These are phyloP conservation scores for Haplosporangium gracile DNA, from an alignment of 192 early-diverging fungal genomes.

Conservation along the genomic window DNA sequence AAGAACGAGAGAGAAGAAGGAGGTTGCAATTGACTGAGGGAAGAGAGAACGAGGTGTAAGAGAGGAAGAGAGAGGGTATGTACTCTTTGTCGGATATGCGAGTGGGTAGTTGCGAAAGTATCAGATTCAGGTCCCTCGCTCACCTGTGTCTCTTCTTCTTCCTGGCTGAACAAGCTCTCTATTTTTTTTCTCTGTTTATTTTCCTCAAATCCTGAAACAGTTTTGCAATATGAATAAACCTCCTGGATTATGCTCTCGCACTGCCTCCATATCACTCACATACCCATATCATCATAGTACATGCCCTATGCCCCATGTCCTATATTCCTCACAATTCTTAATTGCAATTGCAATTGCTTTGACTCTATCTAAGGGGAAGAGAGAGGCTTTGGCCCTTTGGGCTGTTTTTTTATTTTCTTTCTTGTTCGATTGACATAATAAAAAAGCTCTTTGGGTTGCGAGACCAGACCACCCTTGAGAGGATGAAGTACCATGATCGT, in stretches of 20 bases:
- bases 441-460: neutral
- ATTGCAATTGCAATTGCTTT: neutral
- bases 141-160: too few relatives aligned
- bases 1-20: neutral
- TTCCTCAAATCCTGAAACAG: neutral
- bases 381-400: neutral
- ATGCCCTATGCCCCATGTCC: neutral
- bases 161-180: neutral
- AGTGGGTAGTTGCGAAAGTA: neutral
- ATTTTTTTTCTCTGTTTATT: neutral
- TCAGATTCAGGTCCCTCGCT: neutral
- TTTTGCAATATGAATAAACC: neutral
- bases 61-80: neutral
- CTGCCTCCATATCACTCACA: neutral
- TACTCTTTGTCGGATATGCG: neutral
- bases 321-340: neutral
- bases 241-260: slow-evolving; percentile 1
- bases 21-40: neutral
- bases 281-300: neutral
- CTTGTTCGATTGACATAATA: neutral
- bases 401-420: neutral
- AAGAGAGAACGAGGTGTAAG: neutral
- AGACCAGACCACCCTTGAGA: neutral
- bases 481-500: neutral
- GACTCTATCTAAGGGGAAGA: neutral